A percentile compares a stretch with the other conserved stretches of the same genome.
Conservation (phyloP, 2,329 filamentous ascomycete species). For the Geosmithia putterillii region DNA sequence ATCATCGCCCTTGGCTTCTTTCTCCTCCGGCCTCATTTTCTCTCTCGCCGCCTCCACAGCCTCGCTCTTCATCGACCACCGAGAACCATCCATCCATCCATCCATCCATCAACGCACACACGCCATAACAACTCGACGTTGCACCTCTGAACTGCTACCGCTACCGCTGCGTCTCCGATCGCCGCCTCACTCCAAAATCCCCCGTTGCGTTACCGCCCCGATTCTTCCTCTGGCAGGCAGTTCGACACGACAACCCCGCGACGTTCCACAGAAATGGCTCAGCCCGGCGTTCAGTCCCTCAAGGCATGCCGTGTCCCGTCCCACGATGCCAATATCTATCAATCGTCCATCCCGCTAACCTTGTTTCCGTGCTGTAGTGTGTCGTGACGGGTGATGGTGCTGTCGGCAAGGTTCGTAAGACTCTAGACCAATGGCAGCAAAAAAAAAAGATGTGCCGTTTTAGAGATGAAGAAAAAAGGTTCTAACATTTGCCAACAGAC, state of each 20-base stretch:
- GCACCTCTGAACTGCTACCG: background rate
- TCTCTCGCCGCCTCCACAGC: no score
- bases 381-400: slow-evolving; percentile 99
- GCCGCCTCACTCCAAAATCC: background rate
- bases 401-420: slow-evolving; percentile 88
- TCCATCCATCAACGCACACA: background rate
- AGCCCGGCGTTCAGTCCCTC: slow-evolving; percentile 76
- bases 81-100: background rate
- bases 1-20: background rate
- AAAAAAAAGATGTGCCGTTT: background rate
- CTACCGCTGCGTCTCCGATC: no score
- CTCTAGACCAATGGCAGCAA: background rate
- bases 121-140: background rate
- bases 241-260: background rate
- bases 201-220: background rate
- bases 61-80: background rate
- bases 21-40: background rate
- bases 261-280: slow-evolving; percentile 47
- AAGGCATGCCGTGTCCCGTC: slow-evolving; percentile 53
- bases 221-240: background rate
- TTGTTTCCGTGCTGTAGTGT: slow-evolving; percentile 52
- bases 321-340: slow-evolving; percentile 2
- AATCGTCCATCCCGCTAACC: slow-evolving; percentile 12
- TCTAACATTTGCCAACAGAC: slow-evolving; percentile 53
- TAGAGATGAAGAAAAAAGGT: background rate